Conservation (phyloP, 352 stramenopile genomes). For the Halophytophthora batemanensis region DNA sequence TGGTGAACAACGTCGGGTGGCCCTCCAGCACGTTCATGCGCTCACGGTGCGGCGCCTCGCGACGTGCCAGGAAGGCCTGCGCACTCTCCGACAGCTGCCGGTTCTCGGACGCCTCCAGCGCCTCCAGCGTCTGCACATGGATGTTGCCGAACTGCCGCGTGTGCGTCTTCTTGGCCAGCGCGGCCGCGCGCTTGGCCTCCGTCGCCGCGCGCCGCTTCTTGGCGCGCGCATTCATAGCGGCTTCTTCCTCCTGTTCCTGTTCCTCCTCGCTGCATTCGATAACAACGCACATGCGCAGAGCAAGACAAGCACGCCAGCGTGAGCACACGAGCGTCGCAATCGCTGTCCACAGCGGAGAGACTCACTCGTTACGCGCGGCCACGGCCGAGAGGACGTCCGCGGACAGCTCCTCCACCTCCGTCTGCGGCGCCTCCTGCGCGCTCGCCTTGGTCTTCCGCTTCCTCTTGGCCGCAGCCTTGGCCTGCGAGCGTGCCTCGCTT, state of each 20-base stretch:
- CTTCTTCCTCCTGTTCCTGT: slow-evolving; percentile 39
- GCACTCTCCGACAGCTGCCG: slow-evolving; percentile 46
- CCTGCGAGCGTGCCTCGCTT: slow-evolving; percentile 39
- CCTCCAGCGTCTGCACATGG: slow-evolving; percentile 65
- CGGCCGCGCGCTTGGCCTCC: slow-evolving; percentile 20
- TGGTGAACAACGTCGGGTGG: slow-evolving; percentile 65
- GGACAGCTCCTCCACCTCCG: slow-evolving; percentile 41
- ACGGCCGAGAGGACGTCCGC: slow-evolving; percentile 66
- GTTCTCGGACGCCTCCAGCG: slow-evolving; percentile 35
- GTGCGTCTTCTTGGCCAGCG: slow-evolving; percentile 53
- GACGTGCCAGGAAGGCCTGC: slow-evolving; percentile 49
- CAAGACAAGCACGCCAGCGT: background rate
- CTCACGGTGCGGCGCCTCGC: slow-evolving; percentile 41
- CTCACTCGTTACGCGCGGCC: slow-evolving; percentile 56
- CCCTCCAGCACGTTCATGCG: slow-evolving; percentile 72
- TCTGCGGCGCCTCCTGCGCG: slow-evolving; percentile 7
- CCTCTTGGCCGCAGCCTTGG: slow-evolving; percentile 39
- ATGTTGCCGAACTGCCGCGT: slow-evolving; percentile 74
- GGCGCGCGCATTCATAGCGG: slow-evolving; percentile 13
- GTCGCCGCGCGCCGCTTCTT: slow-evolving; percentile 25
- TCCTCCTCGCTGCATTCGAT: slow-evolving; percentile 42
- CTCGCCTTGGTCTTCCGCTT: slow-evolving; percentile 49
- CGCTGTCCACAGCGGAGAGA: background rate
- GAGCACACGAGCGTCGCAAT: slow-evolving; percentile 3
- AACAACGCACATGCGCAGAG: background rate